phyloP scores from a whole-genome alignment of 1,284 basidiomycete genomes.

The Naganishia cerealis region DNA sequence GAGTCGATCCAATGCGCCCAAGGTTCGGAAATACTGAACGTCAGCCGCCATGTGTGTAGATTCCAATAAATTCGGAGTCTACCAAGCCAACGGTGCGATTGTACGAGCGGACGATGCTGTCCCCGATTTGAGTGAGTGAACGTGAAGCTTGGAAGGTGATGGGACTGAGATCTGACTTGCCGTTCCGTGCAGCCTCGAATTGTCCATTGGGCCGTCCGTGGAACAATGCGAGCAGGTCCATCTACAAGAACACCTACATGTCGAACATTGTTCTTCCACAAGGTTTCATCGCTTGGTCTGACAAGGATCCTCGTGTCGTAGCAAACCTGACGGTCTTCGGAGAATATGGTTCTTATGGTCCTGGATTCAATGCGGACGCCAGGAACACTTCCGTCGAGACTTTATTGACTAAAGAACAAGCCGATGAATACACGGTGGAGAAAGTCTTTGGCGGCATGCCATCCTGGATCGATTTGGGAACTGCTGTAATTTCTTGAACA shows the following conservation, averaged over 20 bases:
- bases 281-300: conserved; percentile 27
- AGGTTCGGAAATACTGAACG: background rate
- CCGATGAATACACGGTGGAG: conserved; percentile 26
- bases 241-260: conserved; percentile 38
- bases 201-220: conserved; percentile 38
- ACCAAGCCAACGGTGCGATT: conserved; percentile 62
- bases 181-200: conserved; percentile 1
- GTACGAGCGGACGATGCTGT: conserved; percentile 55
- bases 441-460: conserved; percentile 29
- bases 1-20: background rate
- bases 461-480: conserved; percentile 27
- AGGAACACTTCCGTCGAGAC: conserved; percentile 21
- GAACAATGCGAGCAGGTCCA: conserved; percentile 36
- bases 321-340: conserved; percentile 24
- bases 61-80: conserved; percentile 61
- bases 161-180: background rate
- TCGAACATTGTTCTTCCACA: conserved; percentile 28
- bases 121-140: conserved; percentile 21
- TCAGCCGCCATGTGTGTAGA: background rate
- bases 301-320: conserved; percentile 24
- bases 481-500: conserved; percentile 12
- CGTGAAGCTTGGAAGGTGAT: background rate
- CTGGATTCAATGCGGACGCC: conserved; percentile 15
- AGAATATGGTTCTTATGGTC: conserved; percentile 21
- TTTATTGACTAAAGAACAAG: conserved; percentile 20